These are phyloP conservation scores for Avena sativa DNA, from an alignment of 176 grass and related monocot species.

Conservation along the genomic window DNA sequence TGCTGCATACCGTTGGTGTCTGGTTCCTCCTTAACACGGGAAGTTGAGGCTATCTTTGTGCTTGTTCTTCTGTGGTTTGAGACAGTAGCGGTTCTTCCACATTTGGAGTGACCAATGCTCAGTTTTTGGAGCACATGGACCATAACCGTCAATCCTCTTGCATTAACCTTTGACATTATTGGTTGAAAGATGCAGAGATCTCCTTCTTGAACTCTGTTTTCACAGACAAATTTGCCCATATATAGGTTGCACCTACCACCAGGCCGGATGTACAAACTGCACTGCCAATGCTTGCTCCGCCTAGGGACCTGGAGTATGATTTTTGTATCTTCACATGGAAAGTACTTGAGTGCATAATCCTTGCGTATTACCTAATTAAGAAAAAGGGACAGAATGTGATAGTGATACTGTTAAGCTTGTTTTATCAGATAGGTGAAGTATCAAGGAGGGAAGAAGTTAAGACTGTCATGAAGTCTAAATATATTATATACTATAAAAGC, in stretches of 20 bases:
- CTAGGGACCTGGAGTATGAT: constrained; percentile 33
- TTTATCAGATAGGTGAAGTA: neutral
- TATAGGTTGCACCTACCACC: neutral
- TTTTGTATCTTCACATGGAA: neutral
- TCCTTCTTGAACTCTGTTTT: constrained; percentile 28
- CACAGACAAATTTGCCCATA: constrained; percentile 31
- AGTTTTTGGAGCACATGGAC: too few species aligned
- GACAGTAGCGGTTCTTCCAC: neutral
- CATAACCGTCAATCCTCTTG: too few species aligned
- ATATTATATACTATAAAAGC: too few species aligned
- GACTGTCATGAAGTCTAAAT: neutral
- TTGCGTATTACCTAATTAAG: constrained; percentile 43
- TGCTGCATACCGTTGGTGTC: constrained; percentile 25
- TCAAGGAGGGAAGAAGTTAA: neutral
- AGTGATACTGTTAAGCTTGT: neutral
- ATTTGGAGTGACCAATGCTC: neutral
- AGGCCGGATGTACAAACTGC: neutral
- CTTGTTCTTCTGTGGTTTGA: neutral
- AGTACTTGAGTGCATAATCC: constrained; percentile 33
- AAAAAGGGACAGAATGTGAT: constrained; percentile 7
- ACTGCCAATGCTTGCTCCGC: constrained; percentile 44
- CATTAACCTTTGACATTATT: too few species aligned
- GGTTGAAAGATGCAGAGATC: too few species aligned
- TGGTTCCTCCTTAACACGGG: constrained; percentile 4
- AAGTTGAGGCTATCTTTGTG: neutral